Conservation (phyloP, 2,329 filamentous ascomycete genomes). For the Fusarium bulbicola region DNA sequence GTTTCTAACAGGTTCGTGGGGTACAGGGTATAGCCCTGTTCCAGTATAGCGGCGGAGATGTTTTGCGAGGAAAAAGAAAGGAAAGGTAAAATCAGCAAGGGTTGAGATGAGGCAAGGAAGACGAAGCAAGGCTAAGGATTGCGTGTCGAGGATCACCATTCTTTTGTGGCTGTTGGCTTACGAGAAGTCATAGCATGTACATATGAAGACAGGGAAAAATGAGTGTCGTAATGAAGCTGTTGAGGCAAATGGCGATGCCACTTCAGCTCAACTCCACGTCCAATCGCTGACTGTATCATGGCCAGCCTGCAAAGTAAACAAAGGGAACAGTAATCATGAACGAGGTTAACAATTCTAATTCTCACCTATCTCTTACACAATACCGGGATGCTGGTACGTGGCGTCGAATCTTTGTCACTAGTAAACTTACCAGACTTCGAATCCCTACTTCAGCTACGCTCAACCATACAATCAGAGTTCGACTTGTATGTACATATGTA, state of each 20-base stretch:
- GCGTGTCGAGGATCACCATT: not conserved
- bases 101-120: constrained; percentile 2
- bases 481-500: not conserved
- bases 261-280: not conserved
- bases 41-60: constrained; percentile 4
- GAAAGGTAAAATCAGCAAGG: not conserved
- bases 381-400: constrained; percentile 11
- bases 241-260: not conserved
- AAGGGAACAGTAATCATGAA: not conserved
- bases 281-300: not conserved
- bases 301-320: not conserved
- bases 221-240: not conserved
- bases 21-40: not conserved
- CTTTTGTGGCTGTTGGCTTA: not conserved
- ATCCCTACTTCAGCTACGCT: constrained; percentile 8
- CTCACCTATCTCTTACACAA: not conserved
- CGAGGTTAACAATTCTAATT: not conserved
- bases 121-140: not conserved
- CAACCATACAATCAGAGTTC: not conserved
- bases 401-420: not conserved
- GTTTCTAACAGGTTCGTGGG: not conserved
- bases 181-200: not conserved
- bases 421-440: not conserved
- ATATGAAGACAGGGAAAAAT: not conserved
- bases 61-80: not conserved